Percentiles rank a stretch among this genome's conserved stretches.
phyloP scores from a whole-genome alignment of 169 alveolate genomes.

The Eimeria mitis region DNA sequence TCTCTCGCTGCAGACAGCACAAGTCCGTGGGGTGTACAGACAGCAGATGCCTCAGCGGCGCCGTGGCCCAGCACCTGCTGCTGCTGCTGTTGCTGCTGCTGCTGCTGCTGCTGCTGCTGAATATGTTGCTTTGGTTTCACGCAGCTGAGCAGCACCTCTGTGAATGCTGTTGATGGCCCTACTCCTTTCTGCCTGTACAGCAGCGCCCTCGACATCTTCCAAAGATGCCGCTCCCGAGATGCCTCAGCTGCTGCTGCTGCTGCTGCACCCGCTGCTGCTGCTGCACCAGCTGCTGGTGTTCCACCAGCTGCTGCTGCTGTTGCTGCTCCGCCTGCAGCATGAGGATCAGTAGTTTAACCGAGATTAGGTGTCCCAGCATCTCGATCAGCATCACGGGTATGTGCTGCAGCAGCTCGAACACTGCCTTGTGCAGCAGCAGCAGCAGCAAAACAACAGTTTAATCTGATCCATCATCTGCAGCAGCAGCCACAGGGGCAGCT shows the following conservation, averaged over 20 bases:
- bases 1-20: neutral
- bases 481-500: neutral
- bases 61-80: too few relatives aligned
- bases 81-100: neutral
- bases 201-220: neutral
- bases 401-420: neutral
- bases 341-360: neutral
- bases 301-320: neutral
- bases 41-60: too few relatives aligned
- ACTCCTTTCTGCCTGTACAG: neutral
- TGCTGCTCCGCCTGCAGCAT: neutral
- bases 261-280: neutral
- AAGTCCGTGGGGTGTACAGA: neutral
- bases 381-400: neutral
- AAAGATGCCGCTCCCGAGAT: neutral
- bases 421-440: neutral
- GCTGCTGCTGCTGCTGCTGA: neutral
- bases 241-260: neutral
- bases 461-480: neutral
- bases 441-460: neutral
- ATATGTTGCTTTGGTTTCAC: neutral
- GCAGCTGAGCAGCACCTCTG: neutral
- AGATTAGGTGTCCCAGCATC: neutral
- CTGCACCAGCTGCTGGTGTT: neutral
- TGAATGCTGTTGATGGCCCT: neutral